A percentile compares a stretch with the other conserved stretches of the same genome.
These are phyloP conservation scores for Coprinopsis marcescibilis DNA, from an alignment of 768 basidiomycete genomes.

Conservation along the genomic window DNA sequence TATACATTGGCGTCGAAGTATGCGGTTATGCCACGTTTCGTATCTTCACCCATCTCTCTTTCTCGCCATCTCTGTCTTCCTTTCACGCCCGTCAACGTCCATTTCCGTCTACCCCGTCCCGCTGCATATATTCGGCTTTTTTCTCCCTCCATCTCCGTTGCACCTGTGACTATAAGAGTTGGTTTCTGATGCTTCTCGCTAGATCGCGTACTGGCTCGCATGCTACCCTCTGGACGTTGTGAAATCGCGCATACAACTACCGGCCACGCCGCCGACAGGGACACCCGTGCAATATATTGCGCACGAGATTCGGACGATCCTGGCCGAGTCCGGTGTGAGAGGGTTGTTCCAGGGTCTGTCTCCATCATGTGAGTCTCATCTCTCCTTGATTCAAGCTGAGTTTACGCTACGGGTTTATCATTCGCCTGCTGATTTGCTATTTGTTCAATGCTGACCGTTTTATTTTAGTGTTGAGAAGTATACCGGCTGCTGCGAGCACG, in stretches of 20 bases:
- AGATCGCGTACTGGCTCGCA: constrained; percentile 90
- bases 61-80: background rate
- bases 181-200: background rate
- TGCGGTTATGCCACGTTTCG: no score
- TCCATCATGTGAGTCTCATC: constrained; percentile 59
- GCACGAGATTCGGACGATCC: constrained; percentile 57
- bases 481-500: constrained; percentile 87
- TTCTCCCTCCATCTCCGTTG: no score
- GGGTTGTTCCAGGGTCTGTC: constrained; percentile 72
- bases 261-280: constrained; percentile 64
- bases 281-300: constrained; percentile 74
- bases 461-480: constrained; percentile 61
- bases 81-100: no score
- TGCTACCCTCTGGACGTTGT: constrained; percentile 92
- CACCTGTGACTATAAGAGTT: no score
- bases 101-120: no score
- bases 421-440: no score
- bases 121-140: no score
- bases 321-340: constrained; percentile 65
- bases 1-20: no score
- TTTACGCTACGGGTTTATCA: no score
- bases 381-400: background rate
- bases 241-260: constrained; percentile 86
- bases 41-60: background rate
- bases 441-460: no score